Evolutionary conservation across 306 rosid species (phyloP).

Genomic region (Trifolium repens): DNA sequence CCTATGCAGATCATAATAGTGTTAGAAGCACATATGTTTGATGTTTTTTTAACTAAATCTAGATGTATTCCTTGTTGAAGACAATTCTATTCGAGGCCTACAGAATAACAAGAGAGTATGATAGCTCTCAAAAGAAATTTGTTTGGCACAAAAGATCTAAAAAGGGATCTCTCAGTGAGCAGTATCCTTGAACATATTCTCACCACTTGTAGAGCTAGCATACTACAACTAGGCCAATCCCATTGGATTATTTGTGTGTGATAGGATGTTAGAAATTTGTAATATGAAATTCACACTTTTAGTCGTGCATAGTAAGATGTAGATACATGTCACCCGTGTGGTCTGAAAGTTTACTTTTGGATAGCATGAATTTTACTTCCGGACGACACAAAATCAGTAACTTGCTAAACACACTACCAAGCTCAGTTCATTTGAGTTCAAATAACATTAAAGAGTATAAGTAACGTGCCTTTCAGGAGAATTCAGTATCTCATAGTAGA

Average conservation of each 20-base stretch:
- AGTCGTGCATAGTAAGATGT: background rate
- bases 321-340: background rate
- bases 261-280: conserved; percentile 2
- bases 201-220: background rate
- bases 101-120: background rate
- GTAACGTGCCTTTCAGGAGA: conserved; percentile 79
- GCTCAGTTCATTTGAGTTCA: background rate
- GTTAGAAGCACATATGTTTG: conserved; percentile 14
- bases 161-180: background rate
- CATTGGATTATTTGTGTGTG: background rate
- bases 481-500: conserved; percentile 91
- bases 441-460: background rate
- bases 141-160: background rate
- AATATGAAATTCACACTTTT: conserved; percentile 3
- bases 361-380: background rate
- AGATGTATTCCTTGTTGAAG: background rate
- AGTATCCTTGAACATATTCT: background rate
- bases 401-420: background rate
- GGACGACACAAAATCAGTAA: background rate
- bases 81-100: background rate
- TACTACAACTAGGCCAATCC: background rate
- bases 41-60: background rate
- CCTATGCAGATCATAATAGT: conserved; percentile 10
- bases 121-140: background rate
- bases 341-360: background rate